Evolutionary conservation across 345 rosid species (phyloP), one percentile per base, ranked within the genome.

Genomic region (Atalantia buxifolia): DNA sequence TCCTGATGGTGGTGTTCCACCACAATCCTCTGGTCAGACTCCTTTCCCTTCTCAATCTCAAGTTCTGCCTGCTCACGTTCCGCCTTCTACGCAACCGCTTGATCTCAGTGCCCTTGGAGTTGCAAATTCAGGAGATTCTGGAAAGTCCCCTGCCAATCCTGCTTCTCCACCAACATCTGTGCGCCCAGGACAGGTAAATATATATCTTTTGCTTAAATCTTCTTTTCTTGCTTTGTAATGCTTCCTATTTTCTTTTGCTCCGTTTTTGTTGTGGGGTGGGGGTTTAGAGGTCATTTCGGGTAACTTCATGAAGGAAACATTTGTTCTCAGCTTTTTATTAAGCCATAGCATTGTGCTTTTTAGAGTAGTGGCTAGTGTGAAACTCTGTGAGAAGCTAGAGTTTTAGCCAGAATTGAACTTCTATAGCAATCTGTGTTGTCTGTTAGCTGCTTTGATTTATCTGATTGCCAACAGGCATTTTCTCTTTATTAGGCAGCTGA

Each of bases 21-120:
- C 93, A 50, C 94, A 89, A 84, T 82, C 83, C 64, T 69, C 89
- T 24, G 79, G 81, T 78, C 89, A 77, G 74, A 77, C 89, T 79
- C 86, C 81, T 71, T 48, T 71, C 35, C 69, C 78, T 66, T 79
- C 78, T 42, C 90, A 88, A 74, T 76, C 89, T 75, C 89, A 80
- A 21, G 81, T 80, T 77, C 91, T 81, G 80, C 80, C 83, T 75
- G 73, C 90, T 59, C 91, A 83, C 82, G 78, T 53, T 60, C 90
- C 89, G 2, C 61, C 86, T 66, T 88, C 92, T 66, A 79, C 91
- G 2, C 95, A 91, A 76, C 98, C 98, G 80, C 97, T 96, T 81
- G 98, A 94, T 87, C 98, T 94, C 76, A 94, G 98, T 70, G 86
- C 86, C 57, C 98, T 96, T 66, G 98, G 98, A 81, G 94, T 88